Evolutionary conservation across 164 flowering plant genomes (phyloP).

Genomic region (Kingdonia uniflora): DNA sequence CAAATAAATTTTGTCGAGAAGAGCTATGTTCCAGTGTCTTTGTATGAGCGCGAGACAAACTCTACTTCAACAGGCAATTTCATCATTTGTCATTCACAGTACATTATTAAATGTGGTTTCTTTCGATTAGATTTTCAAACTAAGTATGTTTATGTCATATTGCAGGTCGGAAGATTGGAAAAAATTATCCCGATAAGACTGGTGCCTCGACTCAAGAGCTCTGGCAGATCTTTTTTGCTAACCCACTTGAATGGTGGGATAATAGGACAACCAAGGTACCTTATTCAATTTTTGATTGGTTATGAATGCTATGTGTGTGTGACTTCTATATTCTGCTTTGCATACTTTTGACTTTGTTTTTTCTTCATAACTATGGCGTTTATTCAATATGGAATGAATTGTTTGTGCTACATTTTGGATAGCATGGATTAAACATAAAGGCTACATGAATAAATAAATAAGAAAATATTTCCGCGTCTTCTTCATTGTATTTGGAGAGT

Average conservation of each 20-base stretch:
- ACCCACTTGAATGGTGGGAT: constrained; percentile 96
- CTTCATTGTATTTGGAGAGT: no score
- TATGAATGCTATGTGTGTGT: no score
- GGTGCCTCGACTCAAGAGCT: constrained; percentile 43
- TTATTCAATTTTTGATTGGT: background rate
- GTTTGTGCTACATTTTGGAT: no score
- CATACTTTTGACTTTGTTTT: no score
- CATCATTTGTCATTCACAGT: background rate
- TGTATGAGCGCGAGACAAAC: constrained; percentile 33
- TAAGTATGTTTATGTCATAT: constrained; percentile 1
- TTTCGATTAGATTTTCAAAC: background rate
- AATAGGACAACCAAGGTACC: constrained; percentile 80
- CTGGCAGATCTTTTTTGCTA: constrained; percentile 96
- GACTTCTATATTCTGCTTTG: no score
- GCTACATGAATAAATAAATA: no score
- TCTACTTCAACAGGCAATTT: constrained; percentile 28
- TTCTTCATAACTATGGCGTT: no score
- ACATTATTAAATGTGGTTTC: background rate
- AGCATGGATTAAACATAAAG: no score
- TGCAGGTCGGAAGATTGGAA: constrained; percentile 36
- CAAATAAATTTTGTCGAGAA: constrained; percentile 72
- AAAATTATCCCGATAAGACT: constrained; percentile 19
- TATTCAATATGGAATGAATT: no score
- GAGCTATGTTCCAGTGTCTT: constrained; percentile 22
- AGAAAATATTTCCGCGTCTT: no score